Conservation (phyloP, 2,329 filamentous ascomycete genomes). For the Berkeleyomyces rouxiae region DNA sequence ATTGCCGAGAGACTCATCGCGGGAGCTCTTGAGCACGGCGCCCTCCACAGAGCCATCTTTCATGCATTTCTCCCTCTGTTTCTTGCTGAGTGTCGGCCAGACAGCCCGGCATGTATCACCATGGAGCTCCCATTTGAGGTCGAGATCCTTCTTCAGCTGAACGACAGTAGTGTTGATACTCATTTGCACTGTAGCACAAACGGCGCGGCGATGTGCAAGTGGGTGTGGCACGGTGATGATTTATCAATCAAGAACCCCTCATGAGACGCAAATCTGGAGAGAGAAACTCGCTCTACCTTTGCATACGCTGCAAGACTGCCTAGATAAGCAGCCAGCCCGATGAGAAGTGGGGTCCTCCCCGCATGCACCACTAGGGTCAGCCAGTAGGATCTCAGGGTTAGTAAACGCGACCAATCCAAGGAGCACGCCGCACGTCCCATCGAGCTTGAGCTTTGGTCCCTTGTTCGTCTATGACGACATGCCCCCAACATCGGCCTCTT, state of each 20-base stretch:
- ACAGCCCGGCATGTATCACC: conserved; percentile 21
- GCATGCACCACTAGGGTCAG: too few species aligned
- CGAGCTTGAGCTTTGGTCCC: neutral
- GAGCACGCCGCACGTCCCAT: neutral
- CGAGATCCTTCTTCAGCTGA: conserved; percentile 24
- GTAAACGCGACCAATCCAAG: neutral
- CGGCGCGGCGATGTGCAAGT: neutral
- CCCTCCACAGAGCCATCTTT: conserved; percentile 21
- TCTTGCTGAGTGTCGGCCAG: conserved; percentile 25
- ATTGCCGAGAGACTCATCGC: conserved; percentile 23
- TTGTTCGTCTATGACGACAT: neutral
- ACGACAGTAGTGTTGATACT: conserved; percentile 11
- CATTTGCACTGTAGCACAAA: neutral
- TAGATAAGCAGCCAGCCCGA: too few species aligned
- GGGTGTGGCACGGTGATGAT: neutral
- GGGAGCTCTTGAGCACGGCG: conserved; percentile 21
- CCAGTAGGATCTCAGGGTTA: too few species aligned
- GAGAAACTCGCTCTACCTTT: too few species aligned
- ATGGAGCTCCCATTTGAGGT: conserved; percentile 24
- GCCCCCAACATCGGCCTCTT: neutral
- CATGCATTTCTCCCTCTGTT: conserved; percentile 22
- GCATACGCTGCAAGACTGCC: too few species aligned
- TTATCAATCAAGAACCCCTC: too few species aligned
- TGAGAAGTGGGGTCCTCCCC: too few species aligned
- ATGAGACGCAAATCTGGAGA: too few species aligned